Conservation (phyloP, 768 basidiomycete genomes). For the Tylopilus sp. region DNA sequence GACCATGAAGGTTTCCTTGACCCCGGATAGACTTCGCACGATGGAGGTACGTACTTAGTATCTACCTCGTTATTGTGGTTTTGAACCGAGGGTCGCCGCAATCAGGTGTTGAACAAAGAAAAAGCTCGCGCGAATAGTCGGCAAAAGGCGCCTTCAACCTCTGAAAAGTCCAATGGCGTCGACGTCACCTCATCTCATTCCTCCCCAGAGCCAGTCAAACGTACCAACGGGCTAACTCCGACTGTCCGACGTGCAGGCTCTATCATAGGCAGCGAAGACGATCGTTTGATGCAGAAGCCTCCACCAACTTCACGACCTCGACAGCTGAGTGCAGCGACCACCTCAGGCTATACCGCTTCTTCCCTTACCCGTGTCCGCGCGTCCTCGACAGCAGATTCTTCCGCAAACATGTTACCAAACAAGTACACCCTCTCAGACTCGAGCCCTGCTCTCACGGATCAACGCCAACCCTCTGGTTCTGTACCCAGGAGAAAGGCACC, state of each 20-base stretch:
- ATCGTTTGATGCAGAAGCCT: constrained; percentile 26
- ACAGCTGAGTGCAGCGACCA: constrained; percentile 44
- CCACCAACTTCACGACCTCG: constrained; percentile 41
- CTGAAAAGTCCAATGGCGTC: constrained; percentile 23
- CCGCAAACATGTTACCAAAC: constrained; percentile 15
- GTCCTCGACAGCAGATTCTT: constrained; percentile 34
- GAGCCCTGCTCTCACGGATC: constrained; percentile 29
- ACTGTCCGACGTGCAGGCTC: constrained; percentile 58
- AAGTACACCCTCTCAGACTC: constrained; percentile 30
- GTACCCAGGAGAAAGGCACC: constrained; percentile 21
- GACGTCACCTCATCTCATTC: constrained; percentile 13
- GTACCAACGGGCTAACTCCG: constrained; percentile 36
- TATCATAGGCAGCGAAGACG: constrained; percentile 61
- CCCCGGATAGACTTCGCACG: constrained; percentile 87
- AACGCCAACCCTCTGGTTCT: constrained; percentile 22
- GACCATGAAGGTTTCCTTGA: constrained; percentile 95
- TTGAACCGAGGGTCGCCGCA: constrained; percentile 1
- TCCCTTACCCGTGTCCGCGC: constrained; percentile 26
- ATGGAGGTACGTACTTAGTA: constrained; percentile 73
- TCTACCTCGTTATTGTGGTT: constrained; percentile 17
- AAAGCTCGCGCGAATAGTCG: constrained; percentile 41
- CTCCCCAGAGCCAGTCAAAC: constrained; percentile 25
- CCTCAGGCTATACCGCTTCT: constrained; percentile 32
- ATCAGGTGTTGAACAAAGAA: constrained; percentile 72
- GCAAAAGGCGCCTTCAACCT: constrained; percentile 20